Percentiles rank a stretch among this genome's conserved stretches.
Conservation (phyloP, 169 alveolate species). For the Plasmodium cynomolgi region DNA sequence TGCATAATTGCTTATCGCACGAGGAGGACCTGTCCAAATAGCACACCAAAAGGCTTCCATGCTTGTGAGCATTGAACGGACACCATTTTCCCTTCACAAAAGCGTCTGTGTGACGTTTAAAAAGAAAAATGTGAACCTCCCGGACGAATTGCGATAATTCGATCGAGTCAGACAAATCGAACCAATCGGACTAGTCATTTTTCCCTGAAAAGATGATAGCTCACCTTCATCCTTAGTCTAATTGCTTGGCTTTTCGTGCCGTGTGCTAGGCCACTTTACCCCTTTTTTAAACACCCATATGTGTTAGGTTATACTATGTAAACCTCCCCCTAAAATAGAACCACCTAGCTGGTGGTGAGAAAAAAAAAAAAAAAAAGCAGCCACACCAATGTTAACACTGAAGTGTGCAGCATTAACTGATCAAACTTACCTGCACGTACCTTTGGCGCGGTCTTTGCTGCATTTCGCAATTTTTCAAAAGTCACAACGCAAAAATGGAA, state of each 20-base stretch:
- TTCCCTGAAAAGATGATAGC: not conserved
- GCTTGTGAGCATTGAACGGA: not conserved
- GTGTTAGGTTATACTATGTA: not conserved
- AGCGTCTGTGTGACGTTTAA: not conserved
- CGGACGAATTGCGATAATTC: not conserved
- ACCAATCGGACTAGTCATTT: not conserved
- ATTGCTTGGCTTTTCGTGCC: not conserved
- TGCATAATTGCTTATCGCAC: not conserved
- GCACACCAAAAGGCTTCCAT: not conserved
- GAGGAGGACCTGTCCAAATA: not conserved
- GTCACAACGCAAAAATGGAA: not conserved
- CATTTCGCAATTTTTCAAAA: not conserved
- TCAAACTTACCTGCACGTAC: not conserved
- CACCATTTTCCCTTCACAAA: not conserved
- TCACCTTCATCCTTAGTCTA: not conserved
- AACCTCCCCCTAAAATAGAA: not conserved
- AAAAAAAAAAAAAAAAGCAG: not conserved
- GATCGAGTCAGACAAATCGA: not conserved
- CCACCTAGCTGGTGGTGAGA: not conserved
- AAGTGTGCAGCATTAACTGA: not conserved
- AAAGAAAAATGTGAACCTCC: not conserved
- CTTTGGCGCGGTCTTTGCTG: not conserved
- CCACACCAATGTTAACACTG: not conserved
- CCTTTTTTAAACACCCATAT: not conserved
- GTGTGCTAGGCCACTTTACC: not conserved